Evolutionary conservation across 108 stramenopile genomes (phyloP).

Genomic region (Seminavis robusta): DNA sequence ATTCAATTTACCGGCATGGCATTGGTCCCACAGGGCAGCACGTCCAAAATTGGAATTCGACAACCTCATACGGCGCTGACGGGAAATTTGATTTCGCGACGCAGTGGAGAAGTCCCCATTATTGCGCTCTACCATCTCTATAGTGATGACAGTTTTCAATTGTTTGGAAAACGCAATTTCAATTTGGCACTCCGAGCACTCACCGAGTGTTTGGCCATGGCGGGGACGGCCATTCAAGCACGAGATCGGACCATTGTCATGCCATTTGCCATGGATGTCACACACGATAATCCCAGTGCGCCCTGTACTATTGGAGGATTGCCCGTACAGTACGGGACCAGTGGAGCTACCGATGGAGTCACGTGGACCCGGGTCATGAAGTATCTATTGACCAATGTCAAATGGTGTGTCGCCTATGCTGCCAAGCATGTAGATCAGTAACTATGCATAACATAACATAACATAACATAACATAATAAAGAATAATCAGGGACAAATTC

Average conservation of each 20-base stretch:
- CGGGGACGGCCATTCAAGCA: constrained; percentile 39
- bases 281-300: constrained; percentile 1
- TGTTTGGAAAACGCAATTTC: constrained; percentile 74
- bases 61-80: constrained; percentile 22
- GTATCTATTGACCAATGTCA: constrained; percentile 77
- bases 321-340: constrained; percentile 14
- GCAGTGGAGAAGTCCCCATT: constrained; percentile 2
- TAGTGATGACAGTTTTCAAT: constrained; percentile 35
- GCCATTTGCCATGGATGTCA: constrained; percentile 53
- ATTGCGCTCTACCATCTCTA: constrained; percentile 31
- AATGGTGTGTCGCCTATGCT: no score
- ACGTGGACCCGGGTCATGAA: constrained; percentile 78
- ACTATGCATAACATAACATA: no score
- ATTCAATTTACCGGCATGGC: constrained; percentile 54
- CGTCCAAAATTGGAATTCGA: constrained; percentile 73
- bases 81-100: not conserved
- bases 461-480: no score
- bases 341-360: constrained; percentile 30
- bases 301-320: constrained; percentile 51
- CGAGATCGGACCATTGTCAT: constrained; percentile 65
- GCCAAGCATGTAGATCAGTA: no score
- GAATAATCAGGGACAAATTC: no score
- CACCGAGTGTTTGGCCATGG: constrained; percentile 60
- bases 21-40: constrained; percentile 63
- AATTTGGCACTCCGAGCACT: constrained; percentile 64